Conservation (phyloP, 2,329 filamentous ascomycete genomes). For the Epichloe typhina region DNA sequence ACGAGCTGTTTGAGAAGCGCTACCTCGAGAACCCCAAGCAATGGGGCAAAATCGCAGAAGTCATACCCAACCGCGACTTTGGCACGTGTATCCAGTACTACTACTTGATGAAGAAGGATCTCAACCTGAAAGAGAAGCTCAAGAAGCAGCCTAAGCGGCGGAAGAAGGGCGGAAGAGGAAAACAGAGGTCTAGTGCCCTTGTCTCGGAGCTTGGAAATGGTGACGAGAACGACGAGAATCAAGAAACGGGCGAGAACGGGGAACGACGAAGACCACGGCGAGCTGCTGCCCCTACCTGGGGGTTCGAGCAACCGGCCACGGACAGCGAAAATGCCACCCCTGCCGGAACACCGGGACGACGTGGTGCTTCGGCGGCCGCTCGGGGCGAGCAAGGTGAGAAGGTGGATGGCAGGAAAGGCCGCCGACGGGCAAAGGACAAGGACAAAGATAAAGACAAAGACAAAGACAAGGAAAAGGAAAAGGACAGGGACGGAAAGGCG, state of each 20-base stretch:
- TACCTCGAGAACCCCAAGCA: constrained; percentile 70
- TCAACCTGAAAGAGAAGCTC: constrained; percentile 65
- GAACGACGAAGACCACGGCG: constrained; percentile 48
- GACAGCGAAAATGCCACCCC: constrained; percentile 48
- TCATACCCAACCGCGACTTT: constrained; percentile 55
- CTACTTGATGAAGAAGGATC: constrained; percentile 64
- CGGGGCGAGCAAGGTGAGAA: constrained; percentile 36
- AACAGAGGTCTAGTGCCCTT: constrained; percentile 48
- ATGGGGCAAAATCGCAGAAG: constrained; percentile 64
- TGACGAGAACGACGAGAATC: constrained; percentile 41
- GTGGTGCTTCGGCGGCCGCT: constrained; percentile 25
- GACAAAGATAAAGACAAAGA: constrained; percentile 10
- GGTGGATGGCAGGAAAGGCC: constrained; percentile 23
- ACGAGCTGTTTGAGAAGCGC: constrained; percentile 55
- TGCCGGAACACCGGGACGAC: constrained; percentile 42
- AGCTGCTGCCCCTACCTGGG: constrained; percentile 58
- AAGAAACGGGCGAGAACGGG: constrained; percentile 45
- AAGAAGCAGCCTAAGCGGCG: constrained; percentile 49
- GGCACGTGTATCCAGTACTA: constrained; percentile 77
- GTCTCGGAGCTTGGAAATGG: constrained; percentile 53
- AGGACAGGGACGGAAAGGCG: constrained; percentile 26
- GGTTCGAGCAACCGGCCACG: constrained; percentile 42
- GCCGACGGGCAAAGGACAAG: constrained; percentile 28
- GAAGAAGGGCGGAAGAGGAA: constrained; percentile 41
- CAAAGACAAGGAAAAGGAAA: constrained; percentile 6